phyloP scores from a whole-genome alignment of 306 rosid genomes.

The Begonia loranthoides region DNA sequence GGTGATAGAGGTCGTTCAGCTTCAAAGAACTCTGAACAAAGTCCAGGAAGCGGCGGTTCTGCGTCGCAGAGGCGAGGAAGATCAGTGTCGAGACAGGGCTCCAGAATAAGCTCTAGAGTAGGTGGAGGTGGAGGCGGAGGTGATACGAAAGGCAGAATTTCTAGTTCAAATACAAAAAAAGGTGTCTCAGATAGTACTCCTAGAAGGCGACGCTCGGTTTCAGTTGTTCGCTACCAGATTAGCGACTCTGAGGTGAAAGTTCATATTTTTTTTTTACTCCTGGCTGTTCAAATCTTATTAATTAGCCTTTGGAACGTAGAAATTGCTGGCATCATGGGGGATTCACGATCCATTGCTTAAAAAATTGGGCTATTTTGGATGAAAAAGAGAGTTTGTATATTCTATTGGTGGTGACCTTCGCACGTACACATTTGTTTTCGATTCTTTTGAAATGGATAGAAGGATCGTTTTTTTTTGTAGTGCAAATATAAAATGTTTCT shows the following conservation, averaged over 20 bases:
- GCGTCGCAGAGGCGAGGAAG: conserved; percentile 71
- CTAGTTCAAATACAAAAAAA: conserved; percentile 28
- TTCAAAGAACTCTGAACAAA: conserved; percentile 24
- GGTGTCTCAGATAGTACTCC: conserved; percentile 37
- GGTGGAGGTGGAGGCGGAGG: conserved; percentile 10
- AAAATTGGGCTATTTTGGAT: no score
- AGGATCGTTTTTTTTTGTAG: no score
- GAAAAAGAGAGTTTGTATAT: no score
- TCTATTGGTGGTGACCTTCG: no score
- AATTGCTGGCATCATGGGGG: no score
- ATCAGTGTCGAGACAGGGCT: conserved; percentile 66
- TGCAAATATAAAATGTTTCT: no score
- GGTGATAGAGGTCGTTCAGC: conserved; percentile 42
- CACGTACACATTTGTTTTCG: no score
- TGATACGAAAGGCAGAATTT: conserved; percentile 27
- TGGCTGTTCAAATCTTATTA: not conserved
- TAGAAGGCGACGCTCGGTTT: conserved; percentile 68
- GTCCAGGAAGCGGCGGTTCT: conserved; percentile 13
- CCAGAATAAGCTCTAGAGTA: conserved; percentile 12
- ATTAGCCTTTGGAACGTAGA: not conserved
- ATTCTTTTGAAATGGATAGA: no score
- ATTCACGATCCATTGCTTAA: no score
- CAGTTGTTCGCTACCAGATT: conserved; percentile 73
- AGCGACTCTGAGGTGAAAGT: conserved; percentile 89
- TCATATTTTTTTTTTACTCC: not conserved